Evolutionary conservation across 495 filamentous ascomycete genomes (phyloP), one percentile per base, ranked within the genome.

Genomic region (Trypethelium eluteriae): DNA sequence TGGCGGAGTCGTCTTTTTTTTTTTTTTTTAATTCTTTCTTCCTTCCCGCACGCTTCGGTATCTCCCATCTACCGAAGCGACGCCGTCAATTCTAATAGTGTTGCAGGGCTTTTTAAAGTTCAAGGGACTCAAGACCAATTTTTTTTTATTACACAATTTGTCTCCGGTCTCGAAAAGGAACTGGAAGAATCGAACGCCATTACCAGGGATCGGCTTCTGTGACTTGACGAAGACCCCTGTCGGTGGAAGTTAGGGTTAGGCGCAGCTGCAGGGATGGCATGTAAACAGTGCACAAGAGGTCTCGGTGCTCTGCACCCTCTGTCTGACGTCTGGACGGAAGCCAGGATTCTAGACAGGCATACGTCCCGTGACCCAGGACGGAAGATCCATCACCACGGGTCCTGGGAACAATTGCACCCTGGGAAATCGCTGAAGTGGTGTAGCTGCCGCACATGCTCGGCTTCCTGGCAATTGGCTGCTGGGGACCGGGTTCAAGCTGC

Each of bases 391-490:
- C 53, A 36, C 53, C 11, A 59, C 53, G 53, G 53, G 53, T 59
- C 53, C 32, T 59, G 53, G 53, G 32, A 53, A 32, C 32, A 59
- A 35, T 7, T 34, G 32, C 53, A 59, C 18, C 53, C 53, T 59
- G 53, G 53, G 14, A 18, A 14, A 59, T 59, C 53, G 53, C 53
- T 35, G 53, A 34, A 59, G 53, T 32, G 7, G 53, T 59, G 53
- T 59, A 59, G 53, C 53, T 59, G 7, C 53, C 53, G 53, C 53
- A 59, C 53, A 59, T 59, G 53, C 53, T 59, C 53, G 53, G 53
- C 53, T 36, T 18, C 53, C 53, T 4, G 53, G 53, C 53, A 59
- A 59, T 59, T 59, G 53, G 53, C 32, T 36, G 14, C 9, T 32
- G 5, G 32, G 7, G 53, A 18, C 25, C 53, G 7, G n/a, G 53